Base-by-base conservation (phyloP, 2,329 filamentous ascomycete species). In the Alternaria longipes region DNA sequence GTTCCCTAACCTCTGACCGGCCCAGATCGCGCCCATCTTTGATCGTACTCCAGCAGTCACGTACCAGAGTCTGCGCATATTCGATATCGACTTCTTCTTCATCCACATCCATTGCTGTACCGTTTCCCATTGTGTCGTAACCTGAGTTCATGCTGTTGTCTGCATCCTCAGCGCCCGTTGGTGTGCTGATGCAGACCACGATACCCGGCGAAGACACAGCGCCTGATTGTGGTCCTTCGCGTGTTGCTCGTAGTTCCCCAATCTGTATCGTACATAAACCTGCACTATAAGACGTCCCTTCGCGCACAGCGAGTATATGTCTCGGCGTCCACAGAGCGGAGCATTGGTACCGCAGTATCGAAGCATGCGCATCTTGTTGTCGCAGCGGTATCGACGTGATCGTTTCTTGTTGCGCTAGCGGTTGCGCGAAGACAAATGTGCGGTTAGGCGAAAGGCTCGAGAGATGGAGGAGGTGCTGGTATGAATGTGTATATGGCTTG, bases 381-480 rank as follows among this genome's bases (percentile, higher is more conserved):
- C 55, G 46, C 8, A 56, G 24, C 0, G 75, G 74, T 42, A 78
- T 74, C 4, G 73, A 59, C 2, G 68, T 60, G 4, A 76, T 66
- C 1, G 54, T 58, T 3, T 56, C 69, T n/a, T 52, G 57, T 38
- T 54, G 38, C 14, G 59, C 26, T 11, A 59, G 54, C 8, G 67
- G 66, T n/a, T 75, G 68, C 12, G 73, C 61, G 56, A 68, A 70
- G 36, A 70, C 64, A 59, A 70, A 76, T 30, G 72, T 67, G 34
- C 67, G 65, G 40, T 50, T 60, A 5, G 57, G 42, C 55, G 59
- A 62, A 51, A 76, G 64, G 36, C 58, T 64, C 8, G 73, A 69
- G 42, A 72, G 62, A 51, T 73, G 68, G 12, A 78, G 67, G 36
- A 76, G 55, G 63, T 77, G 74, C 46, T 74, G 71, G 62, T 73